phyloP scores from a whole-genome alignment of 192 early-diverging fungal species.

The Coemansia umbellata region DNA sequence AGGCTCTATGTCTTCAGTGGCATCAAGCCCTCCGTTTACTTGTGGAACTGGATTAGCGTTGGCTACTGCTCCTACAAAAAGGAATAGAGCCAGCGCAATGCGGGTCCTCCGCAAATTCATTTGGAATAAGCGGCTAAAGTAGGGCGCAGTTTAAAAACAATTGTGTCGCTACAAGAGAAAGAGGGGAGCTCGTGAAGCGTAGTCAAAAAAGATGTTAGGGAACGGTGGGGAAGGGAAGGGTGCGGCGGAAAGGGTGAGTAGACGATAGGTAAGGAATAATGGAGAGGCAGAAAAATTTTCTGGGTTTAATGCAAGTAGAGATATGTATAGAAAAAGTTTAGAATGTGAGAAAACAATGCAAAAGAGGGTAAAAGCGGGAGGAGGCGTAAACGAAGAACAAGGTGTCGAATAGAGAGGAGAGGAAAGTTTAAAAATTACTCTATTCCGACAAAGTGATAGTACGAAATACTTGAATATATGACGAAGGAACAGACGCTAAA shows the following conservation, averaged over 20 bases:
- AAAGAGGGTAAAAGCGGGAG: not conserved
- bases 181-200: not conserved
- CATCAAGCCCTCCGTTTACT: not conserved
- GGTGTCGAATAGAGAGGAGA: constrained; percentile 1
- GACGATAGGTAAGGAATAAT: not conserved
- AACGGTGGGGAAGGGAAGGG: not conserved
- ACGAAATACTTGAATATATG: not conserved
- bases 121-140: not conserved
- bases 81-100: constrained; percentile 32
- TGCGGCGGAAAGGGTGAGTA: not conserved
- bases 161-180: not conserved
- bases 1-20: not conserved
- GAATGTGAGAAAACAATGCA: not conserved
- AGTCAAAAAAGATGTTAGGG: not conserved
- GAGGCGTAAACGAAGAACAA: not conserved
- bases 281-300: not conserved
- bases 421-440: not conserved
- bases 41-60: constrained; percentile 4
- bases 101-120: constrained; percentile 36
- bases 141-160: not conserved
- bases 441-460: not conserved
- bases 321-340: not conserved
- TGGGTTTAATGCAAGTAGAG: not conserved
- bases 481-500: not conserved
- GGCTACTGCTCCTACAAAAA: constrained; percentile 16